A percentile compares a stretch with the other conserved stretches of the same genome.
Conservation (phyloP, 768 basidiomycete species). For the Clavulina sp. region DNA sequence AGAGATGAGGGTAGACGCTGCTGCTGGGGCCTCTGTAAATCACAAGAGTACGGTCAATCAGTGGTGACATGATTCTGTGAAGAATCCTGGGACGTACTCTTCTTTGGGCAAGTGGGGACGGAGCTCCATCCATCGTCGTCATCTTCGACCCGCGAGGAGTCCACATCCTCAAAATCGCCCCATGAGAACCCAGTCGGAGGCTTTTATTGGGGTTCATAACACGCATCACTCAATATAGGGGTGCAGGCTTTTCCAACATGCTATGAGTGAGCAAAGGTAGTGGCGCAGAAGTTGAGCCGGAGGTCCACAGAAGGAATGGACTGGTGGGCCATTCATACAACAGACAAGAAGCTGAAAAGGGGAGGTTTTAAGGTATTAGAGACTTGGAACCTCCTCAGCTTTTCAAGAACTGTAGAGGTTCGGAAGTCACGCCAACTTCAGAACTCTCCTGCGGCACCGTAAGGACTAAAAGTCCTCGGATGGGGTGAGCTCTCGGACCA, state of each 20-base stretch:
- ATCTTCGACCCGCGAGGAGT: constrained; percentile 6
- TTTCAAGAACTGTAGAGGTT: no score
- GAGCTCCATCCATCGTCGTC: constrained; percentile 60
- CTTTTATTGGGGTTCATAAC: constrained; percentile 28
- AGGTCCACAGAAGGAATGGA: neutral
- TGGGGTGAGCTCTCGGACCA: no score
- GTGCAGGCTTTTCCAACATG: constrained; percentile 37
- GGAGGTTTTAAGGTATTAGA: no score
- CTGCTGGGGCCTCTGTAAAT: no score
- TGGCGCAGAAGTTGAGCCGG: neutral
- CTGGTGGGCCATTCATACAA: constrained; percentile 26
- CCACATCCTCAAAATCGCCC: constrained; percentile 60
- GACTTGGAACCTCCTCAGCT: no score
- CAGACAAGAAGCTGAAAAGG: no score
- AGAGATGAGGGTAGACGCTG: no score
- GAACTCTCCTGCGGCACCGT: no score
- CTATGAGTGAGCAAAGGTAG: constrained; percentile 20
- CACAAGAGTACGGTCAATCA: no score
- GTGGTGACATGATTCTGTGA: no score
- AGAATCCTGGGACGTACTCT: constrained; percentile 13
- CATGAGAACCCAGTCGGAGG: constrained; percentile 53
- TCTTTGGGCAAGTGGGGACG: constrained; percentile 33
- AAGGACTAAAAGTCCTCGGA: no score
- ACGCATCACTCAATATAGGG: constrained; percentile 49
- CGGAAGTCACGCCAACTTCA: no score